Percentiles rank a stretch among this genome's conserved stretches.
Evolutionary conservation across 257 asterid species (phyloP).

Genomic region (Euphrasia confusa): DNA sequence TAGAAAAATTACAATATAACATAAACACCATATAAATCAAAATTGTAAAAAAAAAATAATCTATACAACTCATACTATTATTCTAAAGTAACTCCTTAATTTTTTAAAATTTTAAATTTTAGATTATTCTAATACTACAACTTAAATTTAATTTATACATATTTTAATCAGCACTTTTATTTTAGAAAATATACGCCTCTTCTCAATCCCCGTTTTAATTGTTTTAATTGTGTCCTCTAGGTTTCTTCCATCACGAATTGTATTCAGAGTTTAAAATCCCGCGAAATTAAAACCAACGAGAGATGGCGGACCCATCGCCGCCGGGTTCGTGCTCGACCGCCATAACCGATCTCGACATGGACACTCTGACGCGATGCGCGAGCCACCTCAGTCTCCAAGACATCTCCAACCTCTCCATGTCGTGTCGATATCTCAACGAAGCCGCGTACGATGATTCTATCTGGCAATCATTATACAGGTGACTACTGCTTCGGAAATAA

Average conservation of each 20-base stretch:
- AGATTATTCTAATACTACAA: no score
- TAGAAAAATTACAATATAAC: no score
- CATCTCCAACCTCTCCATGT: conserved; percentile 57
- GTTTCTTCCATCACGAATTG: neutral
- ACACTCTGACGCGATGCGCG: conserved; percentile 55
- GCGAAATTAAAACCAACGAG: conserved; percentile 14
- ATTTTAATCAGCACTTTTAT: no score
- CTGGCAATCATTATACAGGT: conserved; percentile 75
- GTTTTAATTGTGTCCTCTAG: neutral
- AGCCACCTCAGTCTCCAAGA: conserved; percentile 49
- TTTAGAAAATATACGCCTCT: no score
- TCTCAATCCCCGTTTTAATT: no score
- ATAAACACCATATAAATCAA: no score
- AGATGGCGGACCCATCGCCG: conserved; percentile 33
- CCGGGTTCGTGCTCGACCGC: conserved; percentile 37
- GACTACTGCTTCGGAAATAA: neutral
- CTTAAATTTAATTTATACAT: no score
- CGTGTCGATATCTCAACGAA: conserved; percentile 51
- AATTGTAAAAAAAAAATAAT: no score
- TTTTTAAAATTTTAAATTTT: no score
- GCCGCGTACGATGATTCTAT: conserved; percentile 64
- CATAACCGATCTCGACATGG: conserved; percentile 51
- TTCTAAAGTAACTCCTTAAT: no score
- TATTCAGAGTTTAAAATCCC: neutral
- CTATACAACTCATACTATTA: no score